Evolutionary conservation across 805 yeast species (phyloP), one percentile per base, ranked within the genome.

Genomic region (Yamadazyma sp.): DNA sequence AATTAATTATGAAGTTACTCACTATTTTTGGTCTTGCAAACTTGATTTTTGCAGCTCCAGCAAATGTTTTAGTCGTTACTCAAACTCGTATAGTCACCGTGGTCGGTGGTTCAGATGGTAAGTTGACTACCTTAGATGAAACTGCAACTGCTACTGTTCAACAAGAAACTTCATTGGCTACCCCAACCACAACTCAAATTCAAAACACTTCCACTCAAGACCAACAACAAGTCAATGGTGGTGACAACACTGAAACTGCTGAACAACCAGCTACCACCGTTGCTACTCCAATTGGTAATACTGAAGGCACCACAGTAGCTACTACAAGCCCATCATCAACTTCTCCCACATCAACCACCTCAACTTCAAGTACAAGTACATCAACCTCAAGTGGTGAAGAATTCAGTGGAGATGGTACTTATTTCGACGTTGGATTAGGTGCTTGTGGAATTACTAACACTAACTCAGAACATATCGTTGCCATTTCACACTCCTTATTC

Each of bases 391-490:
- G 41, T 7, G 12, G 43, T 13, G 13, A 48, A 11, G 6, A 43
- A 15, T 30, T 47, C 9, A 9, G 44, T 6, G 47, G 47, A 33
- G 54, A 72, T 40, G 80, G 78, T 35, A 75, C 80, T 20, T 75
- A 55, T 54, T 75, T 70, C 50, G 49, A 52, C 20, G 62, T 73
- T 14, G 66, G 66, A 4, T 47, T 58, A 30, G 83, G 81, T 37
- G 76, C 82, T 16, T 79, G 83, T 58, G 84, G 84, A 27, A 40
- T 46, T 28, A 50, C 62, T 41, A 68, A 58, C 58, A 35, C 60
- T 12, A 75, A 65, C 41, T 22, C 58, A n/a, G 83, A 78, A 47
- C 52, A 53, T 39, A 66, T 78, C 43, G 78, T 71, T 27, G 84
- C 83, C 25, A 57, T 77, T 44, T 69, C 75, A 37, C 60, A 57